Base-by-base conservation (phyloP, 345 rosid species). In the Lepidium africanum region DNA sequence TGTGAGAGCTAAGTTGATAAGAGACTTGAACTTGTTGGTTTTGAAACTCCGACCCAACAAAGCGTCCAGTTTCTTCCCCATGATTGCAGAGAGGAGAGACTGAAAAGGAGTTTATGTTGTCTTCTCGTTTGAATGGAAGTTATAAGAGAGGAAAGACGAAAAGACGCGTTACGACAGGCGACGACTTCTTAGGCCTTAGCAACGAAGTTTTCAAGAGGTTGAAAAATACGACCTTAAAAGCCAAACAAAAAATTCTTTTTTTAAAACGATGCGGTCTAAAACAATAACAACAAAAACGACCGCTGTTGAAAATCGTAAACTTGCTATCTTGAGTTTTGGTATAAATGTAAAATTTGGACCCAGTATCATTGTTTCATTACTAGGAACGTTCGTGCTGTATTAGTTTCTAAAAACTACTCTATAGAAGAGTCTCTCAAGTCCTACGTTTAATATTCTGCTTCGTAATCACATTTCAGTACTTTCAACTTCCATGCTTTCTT, bases 11-110 rank as follows among this genome's bases (percentile, higher is more conserved):
- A 94, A 87, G 55, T 58, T 81, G 48, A 77, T 36, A 10, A 80
- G 81, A 27, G 95, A 55, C 68, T 81, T 87, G 81, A 88, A 87
- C 78, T 89, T 94, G 76, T 70, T 71, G 14, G 74, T 57, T 80
- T 81, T 87, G 85, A 88, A 83, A 57, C 47, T 72, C 68, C 91
- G 87, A 56, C 96, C 83, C 7, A 93, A 66, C 40, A 93, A 65
- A 49, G 88, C 88, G 75, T 87, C 92, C 0, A 90, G 84, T 72
- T 80, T 90, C 88, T 81, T 90, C 36, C 96, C 95, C 98, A 93
- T 93, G 45, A 36, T 49, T 32, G 47, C 15, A 39, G 41, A 59
- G 9, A 14, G 38, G 57, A 48, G 67, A 50, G 15, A 23, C 35
- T 27, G 25, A 37, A 51, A 15, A 17, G 12, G 2, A 15, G 16